phyloP scores from a whole-genome alignment of 2,329 filamentous ascomycete species.

The Apiospora hydei region DNA sequence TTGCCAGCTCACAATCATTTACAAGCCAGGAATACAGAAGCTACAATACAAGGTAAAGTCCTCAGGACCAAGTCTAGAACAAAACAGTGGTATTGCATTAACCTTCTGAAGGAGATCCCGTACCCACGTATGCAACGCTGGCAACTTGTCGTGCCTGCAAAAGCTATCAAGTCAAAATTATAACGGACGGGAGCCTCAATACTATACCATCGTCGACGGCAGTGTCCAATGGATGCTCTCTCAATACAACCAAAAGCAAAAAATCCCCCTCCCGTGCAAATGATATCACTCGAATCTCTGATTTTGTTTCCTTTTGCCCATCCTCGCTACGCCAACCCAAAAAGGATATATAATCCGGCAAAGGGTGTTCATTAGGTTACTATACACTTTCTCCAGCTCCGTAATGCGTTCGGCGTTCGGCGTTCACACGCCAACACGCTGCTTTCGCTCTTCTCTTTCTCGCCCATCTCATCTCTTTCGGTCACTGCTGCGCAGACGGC shows the following conservation, averaged over 20 bases:
- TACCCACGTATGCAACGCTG: slow-evolving; percentile 9
- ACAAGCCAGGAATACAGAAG: not conserved
- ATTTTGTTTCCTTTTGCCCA: slow-evolving; percentile 17
- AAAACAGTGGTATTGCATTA: slow-evolving; percentile 12
- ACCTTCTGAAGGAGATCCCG: not conserved
- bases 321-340: slow-evolving; percentile 15
- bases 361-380: slow-evolving; percentile 15
- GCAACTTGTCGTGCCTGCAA: not conserved
- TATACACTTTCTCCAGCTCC: slow-evolving; percentile 4
- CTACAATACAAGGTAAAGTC: not conserved
- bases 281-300: slow-evolving; percentile 15
- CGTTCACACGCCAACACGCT: not conserved
- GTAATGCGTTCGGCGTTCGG: not conserved
- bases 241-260: not conserved
- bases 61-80: not conserved
- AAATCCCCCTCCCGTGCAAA: not conserved
- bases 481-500: not conserved
- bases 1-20: not conserved
- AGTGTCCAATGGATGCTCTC: not conserved
- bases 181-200: not conserved
- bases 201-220: not conserved
- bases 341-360: slow-evolving; percentile 21
- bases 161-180: slow-evolving; percentile 7
- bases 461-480: not conserved
- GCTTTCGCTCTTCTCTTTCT: not conserved